These are phyloP conservation scores for Nigrospora osmanthi DNA, from an alignment of 2,329 filamentous ascomycete genomes.

Conservation along the genomic window DNA sequence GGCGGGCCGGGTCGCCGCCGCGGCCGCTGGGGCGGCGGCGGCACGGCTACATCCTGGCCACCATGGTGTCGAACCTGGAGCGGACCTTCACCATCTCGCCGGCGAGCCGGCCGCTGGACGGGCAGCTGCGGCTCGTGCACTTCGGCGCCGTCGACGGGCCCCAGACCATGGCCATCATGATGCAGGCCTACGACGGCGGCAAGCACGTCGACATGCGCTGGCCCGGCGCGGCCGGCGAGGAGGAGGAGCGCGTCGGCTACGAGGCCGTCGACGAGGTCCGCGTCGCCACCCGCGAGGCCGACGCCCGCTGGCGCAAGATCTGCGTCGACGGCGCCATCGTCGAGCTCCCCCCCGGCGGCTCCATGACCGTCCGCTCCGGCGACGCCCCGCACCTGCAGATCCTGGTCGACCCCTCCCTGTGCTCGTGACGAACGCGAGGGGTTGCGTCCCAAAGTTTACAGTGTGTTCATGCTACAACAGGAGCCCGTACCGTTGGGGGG, in stretches of 20 bases:
- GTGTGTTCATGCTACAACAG: too few species aligned
- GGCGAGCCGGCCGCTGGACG: conserved; percentile 59
- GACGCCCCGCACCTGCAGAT: conserved; percentile 32
- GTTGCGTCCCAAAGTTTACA: too few species aligned
- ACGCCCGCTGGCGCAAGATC: conserved; percentile 72
- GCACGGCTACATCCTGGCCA: conserved; percentile 71
- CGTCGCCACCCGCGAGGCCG: conserved; percentile 59
- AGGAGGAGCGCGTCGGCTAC: conserved; percentile 56
- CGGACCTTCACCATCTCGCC: conserved; percentile 78
- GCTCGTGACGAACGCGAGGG: background rate
- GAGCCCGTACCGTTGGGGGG: too few species aligned
- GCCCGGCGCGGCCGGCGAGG: conserved; percentile 14
- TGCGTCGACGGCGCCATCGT: conserved; percentile 93
- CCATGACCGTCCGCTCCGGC: conserved; percentile 56
- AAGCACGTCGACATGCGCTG: conserved; percentile 44
- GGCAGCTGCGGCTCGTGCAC: conserved; percentile 61
- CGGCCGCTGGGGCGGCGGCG: conserved; percentile 27
- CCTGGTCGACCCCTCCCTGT: conserved; percentile 28
- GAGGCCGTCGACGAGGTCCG: conserved; percentile 58
- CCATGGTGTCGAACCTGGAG: conserved; percentile 75
- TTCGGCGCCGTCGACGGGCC: conserved; percentile 62
- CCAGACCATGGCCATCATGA: conserved; percentile 72
- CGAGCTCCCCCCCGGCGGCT: conserved; percentile 60
- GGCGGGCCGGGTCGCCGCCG: conserved; percentile 1
- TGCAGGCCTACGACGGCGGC: conserved; percentile 49